Base-by-base conservation (phyloP, 2,329 filamentous ascomycete genomes). In the Endothia cerciana region DNA sequence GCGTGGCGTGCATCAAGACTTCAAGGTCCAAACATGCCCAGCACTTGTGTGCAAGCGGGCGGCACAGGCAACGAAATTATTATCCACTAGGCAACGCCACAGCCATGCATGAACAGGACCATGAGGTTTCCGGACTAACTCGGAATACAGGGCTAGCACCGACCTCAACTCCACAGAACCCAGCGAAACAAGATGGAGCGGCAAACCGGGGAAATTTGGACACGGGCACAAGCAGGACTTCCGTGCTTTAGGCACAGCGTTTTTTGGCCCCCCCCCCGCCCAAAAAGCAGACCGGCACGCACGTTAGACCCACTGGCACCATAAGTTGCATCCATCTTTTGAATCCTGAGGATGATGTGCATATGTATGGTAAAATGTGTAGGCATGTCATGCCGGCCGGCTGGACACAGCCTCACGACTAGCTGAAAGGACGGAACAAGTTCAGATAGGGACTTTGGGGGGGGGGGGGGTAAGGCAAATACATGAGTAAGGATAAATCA, bases 41-140 rank as follows among this genome's bases (percentile, higher is more conserved):
- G 13, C 10, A 28, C 28, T 7, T 36, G 51, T 17, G n/a, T 15
- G 30, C 49, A 22, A 28, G 51, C 30, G n/a, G 0, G 51, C 51
- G 51, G 51, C 51, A 36, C 51, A 55, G 51, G 51, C 51, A 55
- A 11, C 51, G 28, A 55, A 33, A 55, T 55, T 55, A 55, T 55
- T 22, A 25, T 36, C 51, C 30, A 19, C 51, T 33, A n/a, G 30
- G 7, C 51, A n/a, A 19, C 51, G 51, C 51, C 51, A 17, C 51
- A 55, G 30, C 51, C 51, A n/a, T 36, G 51, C 51, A 36, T 55
- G 51, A 13, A 36, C 15, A n/a, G 41, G 41, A 43, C 13, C 13
- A 43, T 4, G 0, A 43, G 19, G 13, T n/a, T 43, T 4, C 41
- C 41, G 15, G 41, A 11, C 41, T 43, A 43, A 2, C 13, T n/a